Conservation (phyloP, 2,329 filamentous ascomycete species). For the Macrophomina tecta region DNA sequence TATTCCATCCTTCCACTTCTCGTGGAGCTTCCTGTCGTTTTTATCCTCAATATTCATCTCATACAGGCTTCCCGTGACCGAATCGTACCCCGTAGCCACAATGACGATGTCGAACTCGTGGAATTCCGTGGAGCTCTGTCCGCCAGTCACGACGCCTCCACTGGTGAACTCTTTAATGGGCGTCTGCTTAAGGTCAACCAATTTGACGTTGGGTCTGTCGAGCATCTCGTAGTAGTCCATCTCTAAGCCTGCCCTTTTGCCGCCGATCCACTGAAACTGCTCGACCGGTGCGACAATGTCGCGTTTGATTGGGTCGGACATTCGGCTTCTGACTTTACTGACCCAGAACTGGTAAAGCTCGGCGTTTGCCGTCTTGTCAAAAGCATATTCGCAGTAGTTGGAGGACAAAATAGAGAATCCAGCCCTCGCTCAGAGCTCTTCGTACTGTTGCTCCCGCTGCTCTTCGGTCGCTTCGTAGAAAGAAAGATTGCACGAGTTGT, state of each 20-base stretch:
- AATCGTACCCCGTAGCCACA: constrained; percentile 52
- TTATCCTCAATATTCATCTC: background rate
- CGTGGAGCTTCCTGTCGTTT: background rate
- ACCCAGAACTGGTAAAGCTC: constrained; percentile 32
- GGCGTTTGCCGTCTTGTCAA: constrained; percentile 33
- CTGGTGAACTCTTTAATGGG: constrained; percentile 55
- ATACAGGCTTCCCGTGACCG: constrained; percentile 40
- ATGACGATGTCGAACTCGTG: constrained; percentile 62
- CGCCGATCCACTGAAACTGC: constrained; percentile 54
- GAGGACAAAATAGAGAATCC: constrained; percentile 47
- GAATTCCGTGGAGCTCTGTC: constrained; percentile 44
- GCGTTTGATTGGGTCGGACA: constrained; percentile 56
- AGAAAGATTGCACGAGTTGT: background rate
- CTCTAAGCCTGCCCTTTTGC: constrained; percentile 43
- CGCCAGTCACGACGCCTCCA: constrained; percentile 56
- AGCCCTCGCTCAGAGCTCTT: constrained; percentile 30
- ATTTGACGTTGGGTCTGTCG: constrained; percentile 52
- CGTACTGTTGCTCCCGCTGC: background rate
- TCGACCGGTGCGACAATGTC: constrained; percentile 58
- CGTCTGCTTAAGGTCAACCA: constrained; percentile 49
- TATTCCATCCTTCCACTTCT: background rate
- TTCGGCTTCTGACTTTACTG: constrained; percentile 38
- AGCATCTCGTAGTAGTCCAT: constrained; percentile 49
- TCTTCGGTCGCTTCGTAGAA: constrained; percentile 33
- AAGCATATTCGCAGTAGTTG: constrained; percentile 35